phyloP scores from a whole-genome alignment of 768 basidiomycete genomes.

The Daedaleopsis sinensis region DNA sequence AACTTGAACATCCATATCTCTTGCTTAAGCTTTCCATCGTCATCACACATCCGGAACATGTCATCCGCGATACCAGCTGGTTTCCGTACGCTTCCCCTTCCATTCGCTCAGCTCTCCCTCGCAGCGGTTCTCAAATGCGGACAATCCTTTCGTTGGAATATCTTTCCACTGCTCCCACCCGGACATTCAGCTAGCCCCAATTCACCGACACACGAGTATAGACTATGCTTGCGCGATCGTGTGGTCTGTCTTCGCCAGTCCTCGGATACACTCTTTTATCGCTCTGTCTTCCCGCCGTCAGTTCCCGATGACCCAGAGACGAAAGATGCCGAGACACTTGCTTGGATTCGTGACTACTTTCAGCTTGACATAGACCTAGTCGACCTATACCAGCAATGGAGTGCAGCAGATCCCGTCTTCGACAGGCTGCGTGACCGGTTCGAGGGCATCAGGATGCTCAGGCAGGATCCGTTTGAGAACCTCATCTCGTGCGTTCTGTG shows the following conservation, averaged over 20 bases:
- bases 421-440: constrained; percentile 62
- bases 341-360: constrained; percentile 87
- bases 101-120: constrained; percentile 74
- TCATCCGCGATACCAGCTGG: constrained; percentile 10
- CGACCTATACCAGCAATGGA: constrained; percentile 78
- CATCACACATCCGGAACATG: constrained; percentile 5
- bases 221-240: constrained; percentile 78
- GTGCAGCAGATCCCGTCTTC: constrained; percentile 74
- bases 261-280: constrained; percentile 65
- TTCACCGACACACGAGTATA: constrained; percentile 62
- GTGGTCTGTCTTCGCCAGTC: constrained; percentile 84
- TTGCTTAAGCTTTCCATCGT: too few relatives aligned
- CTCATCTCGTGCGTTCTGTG: constrained; percentile 76
- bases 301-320: constrained; percentile 32
- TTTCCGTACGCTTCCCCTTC: constrained; percentile 63
- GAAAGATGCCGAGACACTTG: constrained; percentile 65
- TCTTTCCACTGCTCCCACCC: constrained; percentile 41
- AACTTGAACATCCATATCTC: too few relatives aligned
- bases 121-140: constrained; percentile 79
- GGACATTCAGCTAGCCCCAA: constrained; percentile 12
- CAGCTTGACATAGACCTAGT: constrained; percentile 78
- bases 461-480: constrained; percentile 97
- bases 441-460: constrained; percentile 80
- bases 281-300: constrained; percentile 60
- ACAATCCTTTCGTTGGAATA: constrained; percentile 85